Base-by-base conservation (phyloP, 352 stramenopile genomes). In the Elongisporangium senticosum region DNA sequence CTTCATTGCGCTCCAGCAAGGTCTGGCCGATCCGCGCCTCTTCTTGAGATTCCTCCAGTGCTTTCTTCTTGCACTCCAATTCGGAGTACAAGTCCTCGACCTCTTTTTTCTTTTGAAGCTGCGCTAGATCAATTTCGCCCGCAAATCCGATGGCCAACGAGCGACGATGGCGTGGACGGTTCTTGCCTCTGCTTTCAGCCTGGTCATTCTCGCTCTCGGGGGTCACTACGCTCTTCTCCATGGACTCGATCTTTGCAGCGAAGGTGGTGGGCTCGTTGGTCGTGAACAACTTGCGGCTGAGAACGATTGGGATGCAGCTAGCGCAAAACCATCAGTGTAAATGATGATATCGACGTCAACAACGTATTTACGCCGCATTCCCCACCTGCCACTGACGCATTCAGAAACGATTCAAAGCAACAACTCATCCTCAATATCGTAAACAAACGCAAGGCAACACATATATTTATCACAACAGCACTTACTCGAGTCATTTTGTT, bases 1-100 rank as follows among this genome's bases (percentile, higher is more conserved):
- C 48, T 51, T 72, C 56, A 28, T 68, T 72, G 26, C 65, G 60
- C 22, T 65, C 50, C 13, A 72, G 56, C 26, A 72, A 51, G 3
- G 65, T 65, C 47, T 68, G 60, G 4, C 65, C 65, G 23, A 72
- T 68, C 15, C 61, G 60, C 17, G 65, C 60, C 26, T 72, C 65
- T 49, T 68, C 65, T 4, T 63, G 57, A 7, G 61, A 68, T 49
- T 68, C 56, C 17, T 67, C 65, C 24, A 72, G 53, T 20, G 56
- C 65, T 43, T 43, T 43, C 33, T 43, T 81, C 52, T 76, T 75
- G 19, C 59, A 75, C 54, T 78, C 72, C 22, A 85, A 65, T 49
- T 79, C 73, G n/a, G 64, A 63, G 33, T 81, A 70, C 15, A 85
- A 54, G n/a, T 71, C 67, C 14, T 85, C 64, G 33, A 85, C 68